Evolutionary conservation across 2,329 filamentous ascomycete genomes (phyloP).

Genomic region (Colletotrichum sp.): DNA sequence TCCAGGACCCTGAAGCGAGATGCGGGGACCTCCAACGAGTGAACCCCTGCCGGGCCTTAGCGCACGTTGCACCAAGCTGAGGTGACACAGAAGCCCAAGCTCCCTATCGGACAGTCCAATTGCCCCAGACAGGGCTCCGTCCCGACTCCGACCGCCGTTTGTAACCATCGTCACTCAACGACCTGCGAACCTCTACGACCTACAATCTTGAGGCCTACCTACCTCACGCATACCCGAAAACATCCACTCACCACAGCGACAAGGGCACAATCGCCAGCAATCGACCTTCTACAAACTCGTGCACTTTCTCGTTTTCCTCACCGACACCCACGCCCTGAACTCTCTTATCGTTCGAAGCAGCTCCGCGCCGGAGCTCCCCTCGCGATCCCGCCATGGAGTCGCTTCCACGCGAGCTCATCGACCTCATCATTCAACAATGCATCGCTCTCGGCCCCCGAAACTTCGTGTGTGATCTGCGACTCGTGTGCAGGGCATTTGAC

Average conservation of each 20-base stretch:
- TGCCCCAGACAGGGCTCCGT: slow-evolving; percentile 2
- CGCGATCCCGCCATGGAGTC: slow-evolving; percentile 41
- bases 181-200: background rate
- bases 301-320: background rate
- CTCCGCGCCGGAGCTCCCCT: background rate
- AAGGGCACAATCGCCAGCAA: background rate
- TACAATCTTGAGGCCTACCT: background rate
- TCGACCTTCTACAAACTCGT: background rate
- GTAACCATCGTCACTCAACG: background rate
- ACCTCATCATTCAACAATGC: slow-evolving; percentile 49
- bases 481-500: slow-evolving; percentile 56
- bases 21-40: background rate
- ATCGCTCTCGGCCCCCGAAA: slow-evolving; percentile 50
- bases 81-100: slow-evolving; percentile 10
- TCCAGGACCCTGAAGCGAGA: background rate
- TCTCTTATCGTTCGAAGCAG: background rate
- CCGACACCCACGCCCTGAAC: background rate
- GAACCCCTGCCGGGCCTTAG: slow-evolving; percentile 5
- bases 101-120: background rate
- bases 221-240: background rate
- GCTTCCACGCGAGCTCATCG: slow-evolving; percentile 53
- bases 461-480: slow-evolving; percentile 46
- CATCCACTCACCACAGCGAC: background rate
- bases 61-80: background rate
- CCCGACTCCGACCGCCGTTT: slow-evolving; percentile 1